These are phyloP conservation scores for Blepharisma japonicum DNA, from an alignment of 73 alveolate genomes.

Conservation along the genomic window DNA sequence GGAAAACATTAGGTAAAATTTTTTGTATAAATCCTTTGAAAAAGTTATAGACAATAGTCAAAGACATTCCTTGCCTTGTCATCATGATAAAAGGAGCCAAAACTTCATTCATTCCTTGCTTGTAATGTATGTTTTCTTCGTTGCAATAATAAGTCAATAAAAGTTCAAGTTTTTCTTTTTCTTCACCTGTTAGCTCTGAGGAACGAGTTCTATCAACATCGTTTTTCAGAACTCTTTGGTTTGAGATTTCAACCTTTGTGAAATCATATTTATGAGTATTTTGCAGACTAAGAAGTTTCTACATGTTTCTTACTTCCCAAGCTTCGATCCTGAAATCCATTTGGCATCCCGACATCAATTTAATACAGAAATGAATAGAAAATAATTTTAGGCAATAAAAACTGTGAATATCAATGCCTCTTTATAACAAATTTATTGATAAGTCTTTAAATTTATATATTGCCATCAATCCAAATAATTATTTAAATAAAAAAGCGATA, in stretches of 20 bases:
- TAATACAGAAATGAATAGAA: too few relatives aligned
- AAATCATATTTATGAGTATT: too few relatives aligned
- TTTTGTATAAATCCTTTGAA: conserved; percentile 37
- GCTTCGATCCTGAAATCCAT: too few relatives aligned
- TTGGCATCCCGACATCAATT: too few relatives aligned
- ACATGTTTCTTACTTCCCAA: too few relatives aligned
- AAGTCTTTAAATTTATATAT: too few relatives aligned
- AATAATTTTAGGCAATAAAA: too few relatives aligned
- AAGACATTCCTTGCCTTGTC: conserved; percentile 20
- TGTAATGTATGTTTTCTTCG: conserved; percentile 51
- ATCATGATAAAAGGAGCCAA: conserved; percentile 57
- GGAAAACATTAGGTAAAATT: conserved; percentile 27
- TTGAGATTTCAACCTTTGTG: conserved; percentile 3
- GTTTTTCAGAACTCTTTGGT: conserved; percentile 29
- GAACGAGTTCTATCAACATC: conserved; percentile 43
- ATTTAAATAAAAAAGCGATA: too few relatives aligned
- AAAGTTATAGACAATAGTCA: conserved; percentile 19
- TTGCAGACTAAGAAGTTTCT: too few relatives aligned
- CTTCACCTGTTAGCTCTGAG: conserved; percentile 17
- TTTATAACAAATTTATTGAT: too few relatives aligned
- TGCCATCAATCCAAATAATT: too few relatives aligned
- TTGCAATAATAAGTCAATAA: conserved; percentile 66
- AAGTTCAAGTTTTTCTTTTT: conserved; percentile 45
- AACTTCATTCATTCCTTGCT: conserved; percentile 83
- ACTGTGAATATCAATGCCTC: too few relatives aligned